phyloP scores from a whole-genome alignment of 2,329 filamentous ascomycete genomes.

The Trichophyton benhamiae region DNA sequence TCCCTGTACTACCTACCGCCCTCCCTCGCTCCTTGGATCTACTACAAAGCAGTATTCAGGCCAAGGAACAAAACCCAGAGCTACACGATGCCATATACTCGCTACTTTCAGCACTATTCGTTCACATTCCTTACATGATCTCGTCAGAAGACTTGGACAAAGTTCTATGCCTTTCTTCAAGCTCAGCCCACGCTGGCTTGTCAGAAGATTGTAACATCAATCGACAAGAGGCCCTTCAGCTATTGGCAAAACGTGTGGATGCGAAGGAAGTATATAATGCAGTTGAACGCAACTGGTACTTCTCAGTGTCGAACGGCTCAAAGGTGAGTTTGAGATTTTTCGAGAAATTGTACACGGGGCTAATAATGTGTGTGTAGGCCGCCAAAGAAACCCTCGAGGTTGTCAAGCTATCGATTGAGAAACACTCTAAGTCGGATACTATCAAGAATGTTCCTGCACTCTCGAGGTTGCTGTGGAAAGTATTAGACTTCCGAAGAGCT shows the following conservation, averaged over 20 bases:
- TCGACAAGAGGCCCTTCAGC: slow-evolving; percentile 56
- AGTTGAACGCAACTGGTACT: slow-evolving; percentile 58
- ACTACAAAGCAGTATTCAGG: slow-evolving; percentile 50
- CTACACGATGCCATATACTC: slow-evolving; percentile 74
- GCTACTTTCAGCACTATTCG: slow-evolving; percentile 64
- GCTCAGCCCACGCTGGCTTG: slow-evolving; percentile 53
- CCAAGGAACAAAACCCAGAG: slow-evolving; percentile 44
- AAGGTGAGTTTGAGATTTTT: slow-evolving; percentile 38
- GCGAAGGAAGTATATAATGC: slow-evolving; percentile 63
- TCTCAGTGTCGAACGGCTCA: slow-evolving; percentile 50
- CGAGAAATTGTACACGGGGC: slow-evolving; percentile 11
- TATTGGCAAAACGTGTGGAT: slow-evolving; percentile 66
- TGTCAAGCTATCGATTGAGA: slow-evolving; percentile 59
- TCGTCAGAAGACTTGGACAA: slow-evolving; percentile 60
- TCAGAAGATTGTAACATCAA: slow-evolving; percentile 51
- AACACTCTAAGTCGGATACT: slow-evolving; percentile 65
- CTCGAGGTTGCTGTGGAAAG: slow-evolving; percentile 47
- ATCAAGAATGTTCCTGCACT: slow-evolving; percentile 60
- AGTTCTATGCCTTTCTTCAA: slow-evolving; percentile 59
- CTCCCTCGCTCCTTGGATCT: slow-evolving; percentile 61
- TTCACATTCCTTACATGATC: slow-evolving; percentile 82
- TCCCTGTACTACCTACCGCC: slow-evolving; percentile 66
- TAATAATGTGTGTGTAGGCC: slow-evolving; percentile 40
- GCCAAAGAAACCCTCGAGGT: slow-evolving; percentile 57
- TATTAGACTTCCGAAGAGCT: slow-evolving; percentile 38